Base-by-base conservation (phyloP, 192 early-diverging fungal species). In the Chytriomyces confervae region DNA sequence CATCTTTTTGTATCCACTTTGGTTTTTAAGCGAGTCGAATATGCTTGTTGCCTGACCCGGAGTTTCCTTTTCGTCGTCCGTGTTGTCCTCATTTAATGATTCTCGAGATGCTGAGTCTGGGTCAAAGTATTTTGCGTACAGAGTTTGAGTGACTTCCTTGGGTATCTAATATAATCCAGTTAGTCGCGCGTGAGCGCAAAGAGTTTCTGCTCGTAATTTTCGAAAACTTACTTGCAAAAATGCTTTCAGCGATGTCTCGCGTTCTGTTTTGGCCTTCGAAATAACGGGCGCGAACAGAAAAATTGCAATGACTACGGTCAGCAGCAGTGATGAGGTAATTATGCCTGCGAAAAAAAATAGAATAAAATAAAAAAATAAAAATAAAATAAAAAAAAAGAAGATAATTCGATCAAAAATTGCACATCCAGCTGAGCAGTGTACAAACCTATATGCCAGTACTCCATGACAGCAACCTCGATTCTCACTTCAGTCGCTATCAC, bases 211-310 rank as follows among this genome's bases (percentile, higher is more conserved):
- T 18, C 23, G 16, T 0, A 7, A 0, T 47, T 29, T 69, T 46
- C 18, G 48, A 13, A 69, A 69, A 23, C 27, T 13, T 49, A 72
- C 70, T 50, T 79, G 77, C 20, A 79, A 51, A 53, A 79, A 79
- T 36, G 77, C 77, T 29, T 63, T 62, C 61, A 79, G 49, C 13
- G 77, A 79, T 23, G 77, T 79, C 51, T 79, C 77, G 6, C 77
- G 23, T 24, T 79, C 77, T 7, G 70, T 46, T 61, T 73, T 72
- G 6, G 77, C 77, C 36, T 65, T 72, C 1, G 13, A 48, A 23
- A 79, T 79, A 5, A 79, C 77, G n/a, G 77, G 77, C 44, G 63
- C 44, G 60, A 79, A 79, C n/a, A 79, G 45, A 10, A 50, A 65
- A 13, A 48, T 43, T 9, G 18, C 13, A 29, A 62, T 66, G 18